A percentile compares a stretch with the other conserved stretches of the same genome.
phyloP scores from a whole-genome alignment of 805 yeast genomes.

The Pichia pseudocactophila region DNA sequence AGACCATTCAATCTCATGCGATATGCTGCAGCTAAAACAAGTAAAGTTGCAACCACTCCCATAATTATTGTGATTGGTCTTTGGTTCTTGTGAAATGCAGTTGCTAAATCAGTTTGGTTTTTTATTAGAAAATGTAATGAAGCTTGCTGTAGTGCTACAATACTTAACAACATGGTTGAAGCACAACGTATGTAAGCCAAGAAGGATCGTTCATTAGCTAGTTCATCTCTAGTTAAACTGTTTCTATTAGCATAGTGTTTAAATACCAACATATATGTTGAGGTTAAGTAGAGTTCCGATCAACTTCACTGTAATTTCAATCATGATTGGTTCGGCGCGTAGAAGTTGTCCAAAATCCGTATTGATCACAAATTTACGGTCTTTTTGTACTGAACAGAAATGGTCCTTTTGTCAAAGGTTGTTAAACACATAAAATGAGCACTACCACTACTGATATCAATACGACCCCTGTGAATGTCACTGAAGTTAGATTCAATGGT shows the following conservation, averaged over 20 bases:
- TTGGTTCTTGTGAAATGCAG: background rate
- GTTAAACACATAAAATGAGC: no score
- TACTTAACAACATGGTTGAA: background rate
- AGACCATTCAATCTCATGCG: background rate
- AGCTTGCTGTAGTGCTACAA: background rate
- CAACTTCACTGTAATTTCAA: no score
- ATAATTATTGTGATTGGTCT: background rate
- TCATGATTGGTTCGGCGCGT: no score
- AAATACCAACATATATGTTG: background rate
- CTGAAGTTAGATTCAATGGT: conserved; percentile 25
- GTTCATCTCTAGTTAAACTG: background rate
- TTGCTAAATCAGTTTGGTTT: background rate
- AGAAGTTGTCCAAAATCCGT: no score
- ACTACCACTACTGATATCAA: no score
- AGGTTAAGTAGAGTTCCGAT: no score
- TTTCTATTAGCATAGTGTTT: background rate
- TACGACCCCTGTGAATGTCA: conserved; percentile 20
- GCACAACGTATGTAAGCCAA: background rate
- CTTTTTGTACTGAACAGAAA: no score
- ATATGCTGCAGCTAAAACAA: background rate
- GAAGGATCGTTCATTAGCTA: background rate
- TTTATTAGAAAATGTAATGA: background rate
- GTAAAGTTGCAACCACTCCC: background rate
- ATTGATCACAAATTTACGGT: no score
- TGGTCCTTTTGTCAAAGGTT: no score